Base-by-base conservation (phyloP, 352 stramenopile species). In the Globisporangium megalacanthum region DNA sequence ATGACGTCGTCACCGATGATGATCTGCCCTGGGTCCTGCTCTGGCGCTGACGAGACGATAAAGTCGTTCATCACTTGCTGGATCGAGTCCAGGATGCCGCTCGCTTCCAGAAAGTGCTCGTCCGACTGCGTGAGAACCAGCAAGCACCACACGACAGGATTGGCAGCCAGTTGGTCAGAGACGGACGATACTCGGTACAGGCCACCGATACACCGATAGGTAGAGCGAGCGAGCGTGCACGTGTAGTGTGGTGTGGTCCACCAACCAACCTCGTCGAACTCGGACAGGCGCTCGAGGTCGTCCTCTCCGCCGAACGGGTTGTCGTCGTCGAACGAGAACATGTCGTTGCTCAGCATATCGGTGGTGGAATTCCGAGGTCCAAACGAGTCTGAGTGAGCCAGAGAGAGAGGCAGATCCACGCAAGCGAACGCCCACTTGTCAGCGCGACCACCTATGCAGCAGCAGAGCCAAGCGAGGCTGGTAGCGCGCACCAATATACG, bases 31-130 rank as follows among this genome's bases (percentile, higher is more conserved):
- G 79, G 53, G 54, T 67, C 49, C 56, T 71, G 67, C n/a, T 66
- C 58, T 13, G 58, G 39, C 42, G 65, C 50, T 4, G 67, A 51
- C 1, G 69, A 66, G 3, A 66, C 67, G 29, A 72, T 73, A 22
- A 79, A 79, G 49, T 77, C 72, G 10, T 84, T 81, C 80, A 92
- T 90, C 29, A 88, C 80, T 48, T 88, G 78, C 29, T 92, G 83
- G 42, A 90, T 89, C 9, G 83, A 91, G 56, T 90, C 83, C 17
- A 89, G 62, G n/a, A 90, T 85, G 3, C 75, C 77, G 64, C 72
- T 89, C 4, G 83, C 81, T 51, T 89, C 79, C 49, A 90, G 62
- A 50, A 92, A 90, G 17, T 80, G 75, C 44, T 71, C 77, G 33
- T 92, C 83, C 19, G 78, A 76, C 82, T 92, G 42, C 14, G 62